phyloP scores from a whole-genome alignment of 139 green algal genomes.

The Micractinium sp. region DNA sequence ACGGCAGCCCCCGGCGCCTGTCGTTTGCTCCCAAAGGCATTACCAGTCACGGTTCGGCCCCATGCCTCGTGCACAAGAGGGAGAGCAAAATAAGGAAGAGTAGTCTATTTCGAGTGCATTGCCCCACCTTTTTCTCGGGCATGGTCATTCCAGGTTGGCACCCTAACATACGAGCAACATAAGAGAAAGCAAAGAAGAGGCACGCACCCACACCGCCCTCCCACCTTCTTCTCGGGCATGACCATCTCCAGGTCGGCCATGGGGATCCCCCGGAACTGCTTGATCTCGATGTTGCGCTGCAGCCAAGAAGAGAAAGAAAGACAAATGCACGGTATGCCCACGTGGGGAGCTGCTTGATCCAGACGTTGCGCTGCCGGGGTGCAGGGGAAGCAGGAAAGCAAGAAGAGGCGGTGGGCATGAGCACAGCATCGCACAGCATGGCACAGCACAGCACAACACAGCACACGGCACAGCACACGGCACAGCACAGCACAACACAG shows the following conservation, averaged over 20 bases:
- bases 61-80: too few relatives aligned
- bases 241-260: slow-evolving; percentile 86
- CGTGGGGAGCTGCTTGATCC: slow-evolving; percentile 79
- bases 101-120: too few relatives aligned
- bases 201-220: too few relatives aligned
- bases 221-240: slow-evolving; percentile 77
- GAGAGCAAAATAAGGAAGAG: too few relatives aligned
- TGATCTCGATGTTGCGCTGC: slow-evolving; percentile 75
- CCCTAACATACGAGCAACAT: slow-evolving; percentile 37
- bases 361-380: slow-evolving; percentile 69
- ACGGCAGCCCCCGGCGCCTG: too few relatives aligned
- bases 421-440: neutral
- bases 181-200: neutral
- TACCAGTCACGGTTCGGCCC: too few relatives aligned
- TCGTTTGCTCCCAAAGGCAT: too few relatives aligned
- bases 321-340: too few relatives aligned
- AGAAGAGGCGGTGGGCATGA: neutral
- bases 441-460: neutral
- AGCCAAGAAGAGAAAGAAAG: neutral
- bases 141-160: slow-evolving; percentile 85
- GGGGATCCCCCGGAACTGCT: slow-evolving; percentile 75
- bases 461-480: neutral
- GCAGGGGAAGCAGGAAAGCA: neutral
- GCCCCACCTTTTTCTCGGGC: slow-evolving; percentile 69
- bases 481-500: neutral